These are phyloP conservation scores for Cyberlindnera veronae DNA, from an alignment of 805 yeast genomes.

Conservation along the genomic window DNA sequence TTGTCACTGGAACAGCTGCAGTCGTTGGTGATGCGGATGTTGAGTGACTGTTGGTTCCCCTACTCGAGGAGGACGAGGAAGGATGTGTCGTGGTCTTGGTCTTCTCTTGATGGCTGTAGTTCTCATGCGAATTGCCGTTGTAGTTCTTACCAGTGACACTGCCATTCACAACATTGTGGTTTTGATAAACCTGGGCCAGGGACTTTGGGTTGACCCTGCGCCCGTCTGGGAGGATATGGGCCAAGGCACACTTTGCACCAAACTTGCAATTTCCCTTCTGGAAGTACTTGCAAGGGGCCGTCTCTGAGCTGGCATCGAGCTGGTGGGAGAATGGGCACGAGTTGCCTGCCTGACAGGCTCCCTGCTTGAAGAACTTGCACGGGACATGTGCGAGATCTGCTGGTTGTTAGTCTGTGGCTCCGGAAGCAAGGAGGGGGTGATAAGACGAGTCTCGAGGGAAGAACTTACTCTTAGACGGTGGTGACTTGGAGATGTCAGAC, in stretches of 20 bases:
- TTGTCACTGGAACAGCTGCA: neutral
- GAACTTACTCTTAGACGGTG: conserved; percentile 28
- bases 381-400: conserved; percentile 88
- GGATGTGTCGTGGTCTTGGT: too few species aligned
- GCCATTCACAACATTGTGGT: conserved; percentile 15
- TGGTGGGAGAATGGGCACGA: conserved; percentile 91
- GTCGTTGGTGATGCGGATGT: neutral
- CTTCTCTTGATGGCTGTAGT: neutral
- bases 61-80: too few species aligned
- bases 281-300: conserved; percentile 83
- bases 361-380: conserved; percentile 89
- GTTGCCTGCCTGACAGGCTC: conserved; percentile 91
- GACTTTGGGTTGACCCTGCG: conserved; percentile 62
- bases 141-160: conserved; percentile 3
- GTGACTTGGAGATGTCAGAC: conserved; percentile 25
- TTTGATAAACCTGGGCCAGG: conserved; percentile 31
- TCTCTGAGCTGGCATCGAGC: conserved; percentile 42
- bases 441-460: too few species aligned
- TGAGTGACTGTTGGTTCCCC: neutral
- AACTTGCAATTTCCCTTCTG: conserved; percentile 96
- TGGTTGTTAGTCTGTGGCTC: neutral
- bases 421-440: conserved; percentile 1
- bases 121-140: neutral
- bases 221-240: conserved; percentile 88
- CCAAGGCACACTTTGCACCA: conserved; percentile 91